Evolutionary conservation across 164 flowering plant species (phyloP), one percentile per base, ranked within the genome.

Genomic region (Hamamelis virginiana): DNA sequence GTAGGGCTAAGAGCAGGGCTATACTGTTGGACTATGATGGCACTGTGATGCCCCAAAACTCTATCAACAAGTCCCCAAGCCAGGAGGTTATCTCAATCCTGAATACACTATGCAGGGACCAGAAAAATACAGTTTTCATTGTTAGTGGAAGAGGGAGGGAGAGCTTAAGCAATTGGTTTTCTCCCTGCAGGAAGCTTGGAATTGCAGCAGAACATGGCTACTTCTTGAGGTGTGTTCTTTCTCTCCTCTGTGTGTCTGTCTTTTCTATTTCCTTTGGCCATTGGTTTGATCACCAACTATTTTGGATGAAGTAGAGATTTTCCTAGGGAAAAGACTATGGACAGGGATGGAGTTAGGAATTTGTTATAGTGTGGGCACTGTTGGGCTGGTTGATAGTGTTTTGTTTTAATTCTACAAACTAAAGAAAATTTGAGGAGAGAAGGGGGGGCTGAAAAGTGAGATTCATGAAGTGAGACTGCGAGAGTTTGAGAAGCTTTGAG

Each of bases 181-280:
- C 73, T 68, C 83, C 80, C 16, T 80, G 84, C 21, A 41, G 22
- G 50, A 77, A 67, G 72, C 80, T 82, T 47, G 84, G 86, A 44
- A 72, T 83, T 66, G 86, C 86, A 5, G 84, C 86, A 1, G 86
- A 83, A 69, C 86, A 83, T 76, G 86, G 86, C 25, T 83, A 78
- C 72, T 83, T 83, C 62, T 55, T 83, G 50, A 78, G 84, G 86
- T 83, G 0, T 56, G 65, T 15, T 52, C 19, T 52, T n/a, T 33
- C 47, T 66, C 23, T 59, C 64, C 16, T n/a, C 13, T 0, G 21
- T 56, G 3, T 65, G 46, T 21, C 19, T 8, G 33, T 45, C 18
- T 5, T 10, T 47, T 28, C 33, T 63, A 25, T n/a, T 11, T 27
- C 0, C 45, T 1, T 50, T 13, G 46, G 52, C 4, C 6, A 2